Conservation (phyloP, 805 yeast species). For the Isabelozyma pseudorhagii region DNA sequence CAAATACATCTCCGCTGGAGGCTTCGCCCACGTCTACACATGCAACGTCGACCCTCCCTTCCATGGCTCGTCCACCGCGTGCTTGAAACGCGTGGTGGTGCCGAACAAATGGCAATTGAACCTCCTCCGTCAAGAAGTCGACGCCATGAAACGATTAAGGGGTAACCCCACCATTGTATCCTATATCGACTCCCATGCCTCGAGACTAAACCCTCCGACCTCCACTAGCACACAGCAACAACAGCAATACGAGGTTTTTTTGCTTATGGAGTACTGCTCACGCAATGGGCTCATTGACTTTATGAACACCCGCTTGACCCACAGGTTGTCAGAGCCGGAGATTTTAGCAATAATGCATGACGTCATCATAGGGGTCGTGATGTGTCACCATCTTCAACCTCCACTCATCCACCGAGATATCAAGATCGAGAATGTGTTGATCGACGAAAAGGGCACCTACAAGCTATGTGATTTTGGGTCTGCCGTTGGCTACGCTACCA, state of each 20-base stretch:
- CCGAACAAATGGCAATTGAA: constrained; percentile 85
- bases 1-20: constrained; percentile 81
- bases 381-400: constrained; percentile 71
- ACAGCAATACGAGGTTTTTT: constrained; percentile 71
- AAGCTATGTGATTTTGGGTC: constrained; percentile 95
- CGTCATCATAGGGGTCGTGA: constrained; percentile 68
- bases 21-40: constrained; percentile 92
- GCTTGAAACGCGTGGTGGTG: constrained; percentile 92
- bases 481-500: constrained; percentile 57
- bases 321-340: constrained; percentile 66
- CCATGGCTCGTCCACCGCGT: constrained; percentile 57
- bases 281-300: constrained; percentile 74
- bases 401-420: constrained; percentile 77
- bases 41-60: constrained; percentile 60
- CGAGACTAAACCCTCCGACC: constrained; percentile 43
- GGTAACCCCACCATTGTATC: constrained; percentile 81
- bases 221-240: constrained; percentile 16
- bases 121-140: constrained; percentile 88
- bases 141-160: constrained; percentile 86
- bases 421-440: constrained; percentile 90
- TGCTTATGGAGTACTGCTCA: constrained; percentile 78
- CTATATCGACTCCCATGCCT: constrained; percentile 94
- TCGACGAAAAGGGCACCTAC: constrained; percentile 65
- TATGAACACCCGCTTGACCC: constrained; percentile 68
- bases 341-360: constrained; percentile 67